Percentiles rank a stretch among this genome's conserved stretches.
These are phyloP conservation scores for Macrophomina phaseolina DNA, from an alignment of 2,329 filamentous ascomycete genomes.

Conservation along the genomic window DNA sequence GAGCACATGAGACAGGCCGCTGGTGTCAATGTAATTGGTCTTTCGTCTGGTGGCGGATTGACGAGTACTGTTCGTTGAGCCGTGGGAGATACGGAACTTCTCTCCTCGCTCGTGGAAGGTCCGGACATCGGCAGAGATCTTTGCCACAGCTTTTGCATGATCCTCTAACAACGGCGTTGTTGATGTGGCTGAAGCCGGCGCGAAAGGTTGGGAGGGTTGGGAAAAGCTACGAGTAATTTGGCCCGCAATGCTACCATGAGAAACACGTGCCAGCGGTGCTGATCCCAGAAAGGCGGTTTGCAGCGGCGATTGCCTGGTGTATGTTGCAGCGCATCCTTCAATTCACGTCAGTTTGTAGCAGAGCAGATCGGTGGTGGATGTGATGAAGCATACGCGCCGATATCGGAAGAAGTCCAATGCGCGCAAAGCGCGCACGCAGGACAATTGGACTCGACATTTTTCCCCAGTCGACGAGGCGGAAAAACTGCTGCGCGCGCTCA, in stretches of 20 bases:
- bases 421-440: constrained; percentile 13
- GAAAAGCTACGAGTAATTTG: constrained; percentile 7
- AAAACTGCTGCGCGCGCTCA: constrained; percentile 4
- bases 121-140: constrained; percentile 54
- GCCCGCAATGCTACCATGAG: background rate
- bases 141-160: constrained; percentile 52
- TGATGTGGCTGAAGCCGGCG: background rate
- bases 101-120: constrained; percentile 58
- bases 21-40: constrained; percentile 70
- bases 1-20: constrained; percentile 66
- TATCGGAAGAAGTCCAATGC: constrained; percentile 15
- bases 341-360: background rate
- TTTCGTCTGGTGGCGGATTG: constrained; percentile 41
- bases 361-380: background rate
- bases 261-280: constrained; percentile 6
- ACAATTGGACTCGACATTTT: constrained; percentile 17
- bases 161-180: constrained; percentile 39
- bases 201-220: background rate
- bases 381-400: constrained; percentile 20
- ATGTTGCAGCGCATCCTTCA: background rate
- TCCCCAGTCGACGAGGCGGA: constrained; percentile 20
- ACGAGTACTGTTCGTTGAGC: constrained; percentile 77
- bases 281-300: constrained; percentile 3
- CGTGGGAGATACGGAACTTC: constrained; percentile 78
- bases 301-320: background rate